Conservation (phyloP, 2,329 filamentous ascomycete species). For the Diaporthe velutina region DNA sequence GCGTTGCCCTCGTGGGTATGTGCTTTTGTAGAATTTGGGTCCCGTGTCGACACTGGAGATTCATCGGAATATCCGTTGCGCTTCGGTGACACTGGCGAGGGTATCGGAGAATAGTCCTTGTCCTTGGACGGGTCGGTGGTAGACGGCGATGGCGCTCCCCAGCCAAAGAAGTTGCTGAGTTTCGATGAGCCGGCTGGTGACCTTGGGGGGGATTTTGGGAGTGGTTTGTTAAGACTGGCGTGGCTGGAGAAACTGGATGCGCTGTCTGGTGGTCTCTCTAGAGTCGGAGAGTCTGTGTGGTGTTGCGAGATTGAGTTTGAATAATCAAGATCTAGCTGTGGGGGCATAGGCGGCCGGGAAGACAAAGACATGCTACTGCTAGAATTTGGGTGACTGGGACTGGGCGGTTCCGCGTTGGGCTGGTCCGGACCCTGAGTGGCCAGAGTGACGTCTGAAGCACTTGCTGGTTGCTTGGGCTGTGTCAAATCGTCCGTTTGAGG, state of each 20-base stretch:
- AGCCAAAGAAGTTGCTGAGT: constrained; percentile 67
- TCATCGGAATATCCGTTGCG: constrained; percentile 55
- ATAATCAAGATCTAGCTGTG: constrained; percentile 64
- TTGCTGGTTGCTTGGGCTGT: constrained; percentile 53
- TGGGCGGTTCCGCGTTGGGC: constrained; percentile 41
- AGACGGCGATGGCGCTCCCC: constrained; percentile 61
- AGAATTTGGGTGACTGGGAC: constrained; percentile 53
- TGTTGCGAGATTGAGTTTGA: constrained; percentile 50
- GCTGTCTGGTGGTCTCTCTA: constrained; percentile 42
- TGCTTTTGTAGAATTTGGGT: constrained; percentile 55
- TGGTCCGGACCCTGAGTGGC: constrained; percentile 47
- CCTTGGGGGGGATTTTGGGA: constrained; percentile 69
- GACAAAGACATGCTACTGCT: constrained; percentile 62
- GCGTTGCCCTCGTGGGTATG: constrained; percentile 58
- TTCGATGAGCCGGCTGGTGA: constrained; percentile 62
- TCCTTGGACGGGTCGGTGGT: constrained; percentile 66
- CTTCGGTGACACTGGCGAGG: constrained; percentile 64
- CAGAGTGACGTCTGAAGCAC: constrained; percentile 58
- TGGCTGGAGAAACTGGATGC: constrained; percentile 38
- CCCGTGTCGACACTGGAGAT: constrained; percentile 54
- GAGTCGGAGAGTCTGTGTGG: constrained; percentile 42
- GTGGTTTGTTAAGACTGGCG: constrained; percentile 63
- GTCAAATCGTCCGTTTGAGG: constrained; percentile 56
- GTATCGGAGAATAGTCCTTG: constrained; percentile 58
- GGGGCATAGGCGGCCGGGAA: constrained; percentile 63